These are phyloP conservation scores for Syncephalastrum sp. DNA, from an alignment of 371 early-diverging fungal genomes.

Conservation along the genomic window DNA sequence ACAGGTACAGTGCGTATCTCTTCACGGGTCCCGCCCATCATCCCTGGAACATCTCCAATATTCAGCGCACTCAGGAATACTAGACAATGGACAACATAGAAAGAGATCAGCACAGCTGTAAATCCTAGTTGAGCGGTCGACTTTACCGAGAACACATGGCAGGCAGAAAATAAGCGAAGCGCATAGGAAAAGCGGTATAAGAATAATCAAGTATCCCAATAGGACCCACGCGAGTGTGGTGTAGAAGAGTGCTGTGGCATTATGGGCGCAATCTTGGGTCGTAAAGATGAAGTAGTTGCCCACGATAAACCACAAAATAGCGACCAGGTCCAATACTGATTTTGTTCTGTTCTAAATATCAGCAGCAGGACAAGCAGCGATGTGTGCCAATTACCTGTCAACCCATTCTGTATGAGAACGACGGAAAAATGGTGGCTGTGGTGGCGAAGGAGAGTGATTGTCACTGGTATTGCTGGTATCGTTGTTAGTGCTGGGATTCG, in stretches of 20 bases:
- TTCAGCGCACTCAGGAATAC: slow-evolving; percentile 54
- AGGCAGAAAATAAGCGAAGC: slow-evolving; percentile 63
- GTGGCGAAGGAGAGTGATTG: not conserved
- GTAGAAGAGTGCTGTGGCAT: slow-evolving; percentile 56
- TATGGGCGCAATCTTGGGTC: slow-evolving; percentile 33
- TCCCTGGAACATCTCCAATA: slow-evolving; percentile 47
- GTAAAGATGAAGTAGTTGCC: slow-evolving; percentile 72
- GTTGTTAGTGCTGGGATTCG: not conserved
- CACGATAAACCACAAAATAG: slow-evolving; percentile 66
- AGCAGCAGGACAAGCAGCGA: not conserved
- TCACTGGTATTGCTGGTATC: slow-evolving; percentile 1
- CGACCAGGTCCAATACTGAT: slow-evolving; percentile 59
- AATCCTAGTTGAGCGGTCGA: not conserved
- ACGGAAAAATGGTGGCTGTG: not conserved
- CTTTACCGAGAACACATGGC: slow-evolving; percentile 51
- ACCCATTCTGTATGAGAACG: too few species aligned
- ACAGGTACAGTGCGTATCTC: slow-evolving; percentile 56
- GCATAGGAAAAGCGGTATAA: slow-evolving; percentile 60
- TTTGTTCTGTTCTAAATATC: slow-evolving; percentile 21
- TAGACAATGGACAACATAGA: slow-evolving; percentile 7
- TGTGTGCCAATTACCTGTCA: too few species aligned
- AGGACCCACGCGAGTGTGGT: slow-evolving; percentile 60
- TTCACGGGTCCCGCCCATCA: slow-evolving; percentile 57
- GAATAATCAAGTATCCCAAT: slow-evolving; percentile 63
- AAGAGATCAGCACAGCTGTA: not conserved